Percentiles rank a stretch among this genome's conserved stretches.
Conservation (phyloP, 1,284 basidiomycete genomes). For the Microbotryum intermedium region DNA sequence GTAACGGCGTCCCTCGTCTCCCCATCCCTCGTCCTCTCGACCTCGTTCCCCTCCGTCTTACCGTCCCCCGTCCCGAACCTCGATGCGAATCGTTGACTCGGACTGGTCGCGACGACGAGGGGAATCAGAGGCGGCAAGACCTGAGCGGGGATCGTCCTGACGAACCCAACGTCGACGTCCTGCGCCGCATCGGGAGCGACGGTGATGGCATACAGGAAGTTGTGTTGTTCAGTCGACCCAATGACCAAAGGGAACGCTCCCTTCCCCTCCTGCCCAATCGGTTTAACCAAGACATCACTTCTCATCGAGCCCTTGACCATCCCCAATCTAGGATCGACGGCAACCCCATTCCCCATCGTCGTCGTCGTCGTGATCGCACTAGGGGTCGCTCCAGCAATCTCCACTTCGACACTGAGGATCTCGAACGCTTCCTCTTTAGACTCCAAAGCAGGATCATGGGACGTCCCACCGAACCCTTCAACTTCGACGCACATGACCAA, state of each 20-base stretch:
- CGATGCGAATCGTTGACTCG: conserved; percentile 14
- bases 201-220: conserved; percentile 72
- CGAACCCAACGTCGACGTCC: conserved; percentile 16
- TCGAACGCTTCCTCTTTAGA: conserved; percentile 2
- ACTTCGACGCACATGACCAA: conserved; percentile 18
- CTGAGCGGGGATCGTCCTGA: conserved; percentile 12
- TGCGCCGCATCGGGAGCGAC: conserved; percentile 40
- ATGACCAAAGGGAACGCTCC: conserved; percentile 58
- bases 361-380: no score
- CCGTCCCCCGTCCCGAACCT: conserved; percentile 1
- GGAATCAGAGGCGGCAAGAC: not conserved
- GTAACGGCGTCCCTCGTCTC: conserved; percentile 27
- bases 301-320: not conserved
- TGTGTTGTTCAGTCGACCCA: conserved; percentile 64
- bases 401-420: conserved; percentile 12
- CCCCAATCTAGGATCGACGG: no score
- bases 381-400: not conserved
- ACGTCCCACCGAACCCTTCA: not conserved
- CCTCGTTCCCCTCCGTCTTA: not conserved
- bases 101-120: conserved; percentile 13
- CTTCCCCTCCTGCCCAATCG: not conserved
- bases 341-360: no score
- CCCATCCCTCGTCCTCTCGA: conserved; percentile 5
- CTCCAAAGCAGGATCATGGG: no score
- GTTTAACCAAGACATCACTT: conserved; percentile 15